Evolutionary conservation across 179 eudicot species (phyloP), one percentile per base, ranked within the genome.

Genomic region (Silene coronaria): DNA sequence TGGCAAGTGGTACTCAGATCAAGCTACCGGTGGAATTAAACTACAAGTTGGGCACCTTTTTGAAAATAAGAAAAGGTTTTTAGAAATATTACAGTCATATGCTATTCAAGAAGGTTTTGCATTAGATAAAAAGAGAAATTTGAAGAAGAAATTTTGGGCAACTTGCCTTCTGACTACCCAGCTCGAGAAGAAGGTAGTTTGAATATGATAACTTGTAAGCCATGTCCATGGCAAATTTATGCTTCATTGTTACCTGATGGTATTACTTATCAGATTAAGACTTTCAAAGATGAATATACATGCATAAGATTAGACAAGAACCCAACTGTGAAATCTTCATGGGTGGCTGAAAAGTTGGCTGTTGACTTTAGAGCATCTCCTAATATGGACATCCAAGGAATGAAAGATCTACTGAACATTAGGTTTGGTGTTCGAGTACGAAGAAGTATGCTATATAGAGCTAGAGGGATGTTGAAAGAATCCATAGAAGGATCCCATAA

Each of bases 251-350:
- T 67, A 9, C 16, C 55, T 0, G 71, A 67, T 67, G 53, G 27
- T 16, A 67, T 67, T 7, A 67, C 71, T 5, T 67, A 16, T 27
- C 53, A 67, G 42, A 67, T 67, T 38, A 67, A 67, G 53, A 67
- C 55, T 1, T 3, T 67, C 0, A 38, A 11, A 21, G 7, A 36
- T 36, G 11, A 3, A 0, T 55, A 67, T 38, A 24, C 26, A n/a
- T 34, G 71, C 48, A 67, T 19, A 28, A 67, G 51, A 62, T 1
- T 67, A 16, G 51, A 36, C 22, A 67, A 36, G 38, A 67, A 67
- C 8, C 70, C 70, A 2, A 67, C 26, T 1, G 24, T 34, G 3
- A 32, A 67, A 10, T 51, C 70, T 16, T 28, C 51, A 3, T 67
- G 70, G 70, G 24, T 67, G 10, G 51, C 53, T 32, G 24, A 67